A percentile compares a stretch with the other conserved stretches of the same genome.
Conservation (phyloP, 140 eudicot species). For the Flaveria floridana region DNA sequence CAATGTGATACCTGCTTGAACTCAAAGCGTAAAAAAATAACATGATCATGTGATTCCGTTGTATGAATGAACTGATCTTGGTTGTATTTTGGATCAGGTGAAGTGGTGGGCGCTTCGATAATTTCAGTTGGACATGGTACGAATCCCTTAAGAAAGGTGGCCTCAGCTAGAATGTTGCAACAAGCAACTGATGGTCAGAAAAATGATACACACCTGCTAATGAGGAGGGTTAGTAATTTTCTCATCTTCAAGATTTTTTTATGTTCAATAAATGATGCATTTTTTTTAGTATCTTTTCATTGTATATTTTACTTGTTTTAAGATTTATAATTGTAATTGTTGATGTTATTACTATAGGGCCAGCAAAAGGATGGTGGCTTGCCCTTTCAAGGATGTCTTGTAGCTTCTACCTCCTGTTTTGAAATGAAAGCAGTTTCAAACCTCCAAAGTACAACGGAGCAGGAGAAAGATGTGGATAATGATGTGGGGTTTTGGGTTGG, state of each 20-base stretch:
- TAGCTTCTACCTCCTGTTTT: slow-evolving; percentile 69
- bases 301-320: slow-evolving; percentile 4
- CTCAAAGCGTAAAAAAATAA: not conserved
- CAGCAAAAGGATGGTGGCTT: slow-evolving; percentile 42
- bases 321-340: not conserved
- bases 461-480: slow-evolving; percentile 46
- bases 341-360: slow-evolving; percentile 45
- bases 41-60: slow-evolving; percentile 15
- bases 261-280: slow-evolving; percentile 8
- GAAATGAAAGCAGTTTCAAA: slow-evolving; percentile 58
- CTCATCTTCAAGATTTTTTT: not conserved
- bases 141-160: slow-evolving; percentile 61
- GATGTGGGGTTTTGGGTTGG: slow-evolving; percentile 90
- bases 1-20: slow-evolving; percentile 23
- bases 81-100: slow-evolving; percentile 56
- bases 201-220: slow-evolving; percentile 56
- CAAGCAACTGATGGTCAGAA: slow-evolving; percentile 57
- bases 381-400: slow-evolving; percentile 51
- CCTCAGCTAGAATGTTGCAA: slow-evolving; percentile 86
- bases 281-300: not conserved
- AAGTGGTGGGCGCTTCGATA: slow-evolving; percentile 90
- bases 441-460: slow-evolving; percentile 42
- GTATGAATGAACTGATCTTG: slow-evolving; percentile 15
- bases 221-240: slow-evolving; percentile 55
- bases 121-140: slow-evolving; percentile 77